A percentile compares a stretch with the other conserved stretches of the same genome.
phyloP scores from a whole-genome alignment of 495 filamentous ascomycete species.

The Penicillium soppii region DNA sequence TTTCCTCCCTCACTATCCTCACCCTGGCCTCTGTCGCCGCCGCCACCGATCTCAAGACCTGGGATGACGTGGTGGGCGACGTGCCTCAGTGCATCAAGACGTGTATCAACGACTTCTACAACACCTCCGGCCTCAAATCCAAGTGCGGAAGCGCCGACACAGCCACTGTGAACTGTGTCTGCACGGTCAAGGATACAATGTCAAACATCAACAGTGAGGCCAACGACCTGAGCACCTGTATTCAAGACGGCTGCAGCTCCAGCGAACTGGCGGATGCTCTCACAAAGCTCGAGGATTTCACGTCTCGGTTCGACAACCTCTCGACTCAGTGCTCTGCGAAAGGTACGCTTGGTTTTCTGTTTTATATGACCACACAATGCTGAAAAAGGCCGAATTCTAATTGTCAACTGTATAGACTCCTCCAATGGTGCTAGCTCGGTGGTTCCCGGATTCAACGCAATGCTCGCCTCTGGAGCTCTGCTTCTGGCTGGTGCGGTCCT shows the following conservation, averaged over 20 bases:
- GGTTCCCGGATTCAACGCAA: background rate
- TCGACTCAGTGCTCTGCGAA: background rate
- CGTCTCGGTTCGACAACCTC: background rate
- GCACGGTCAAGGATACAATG: background rate
- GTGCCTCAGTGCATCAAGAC: constrained; percentile 3
- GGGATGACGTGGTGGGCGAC: constrained; percentile 2
- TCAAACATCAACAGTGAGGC: background rate
- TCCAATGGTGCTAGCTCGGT: background rate
- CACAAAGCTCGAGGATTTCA: background rate
- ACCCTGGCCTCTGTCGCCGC: background rate
- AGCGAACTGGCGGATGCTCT: background rate
- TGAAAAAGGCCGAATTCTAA: background rate
- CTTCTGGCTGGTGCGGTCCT: background rate
- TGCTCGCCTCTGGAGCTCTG: constrained; percentile 1
- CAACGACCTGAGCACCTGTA: background rate
- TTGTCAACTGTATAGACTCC: background rate
- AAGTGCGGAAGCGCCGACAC: constrained; percentile 1
- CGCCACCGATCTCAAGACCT: background rate
- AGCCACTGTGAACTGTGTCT: background rate
- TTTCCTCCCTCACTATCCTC: background rate
- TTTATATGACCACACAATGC: too few relatives aligned
- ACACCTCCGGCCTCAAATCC: background rate
- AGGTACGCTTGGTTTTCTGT: background rate
- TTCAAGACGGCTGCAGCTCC: background rate
- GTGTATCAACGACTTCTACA: constrained; percentile 1